Evolutionary conservation across 768 basidiomycete species (phyloP).

Genomic region (Rhodotorula toruloides): DNA sequence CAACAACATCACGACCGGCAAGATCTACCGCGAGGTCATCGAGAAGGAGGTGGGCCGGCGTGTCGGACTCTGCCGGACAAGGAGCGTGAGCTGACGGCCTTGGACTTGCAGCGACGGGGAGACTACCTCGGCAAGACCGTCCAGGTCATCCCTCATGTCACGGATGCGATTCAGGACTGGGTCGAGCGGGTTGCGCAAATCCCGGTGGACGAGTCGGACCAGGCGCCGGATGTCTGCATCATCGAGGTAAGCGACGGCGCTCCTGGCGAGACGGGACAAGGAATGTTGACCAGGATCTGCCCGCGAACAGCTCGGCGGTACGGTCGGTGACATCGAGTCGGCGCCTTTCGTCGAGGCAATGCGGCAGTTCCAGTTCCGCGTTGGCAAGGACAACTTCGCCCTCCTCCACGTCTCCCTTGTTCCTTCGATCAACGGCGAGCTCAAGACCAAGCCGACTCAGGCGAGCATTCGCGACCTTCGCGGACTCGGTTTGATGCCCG

Average conservation of each 20-base stretch:
- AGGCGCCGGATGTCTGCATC: slow-evolving; percentile 93
- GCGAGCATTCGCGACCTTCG: slow-evolving; percentile 90
- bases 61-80: too few species aligned
- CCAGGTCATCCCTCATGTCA: slow-evolving; percentile 93
- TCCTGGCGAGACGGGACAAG: too few species aligned
- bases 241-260: slow-evolving; percentile 84
- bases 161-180: slow-evolving; percentile 97
- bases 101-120: slow-evolving; percentile 47
- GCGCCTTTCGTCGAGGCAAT: slow-evolving; percentile 97
- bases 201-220: slow-evolving; percentile 87
- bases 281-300: too few species aligned
- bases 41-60: slow-evolving; percentile 85
- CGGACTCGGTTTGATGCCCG: slow-evolving; percentile 85
- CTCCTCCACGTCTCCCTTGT: slow-evolving; percentile 94
- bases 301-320: slow-evolving; percentile 96
- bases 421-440: slow-evolving; percentile 97
- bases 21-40: slow-evolving; percentile 94
- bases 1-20: slow-evolving; percentile 98
- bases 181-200: slow-evolving; percentile 89
- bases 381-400: slow-evolving; percentile 92
- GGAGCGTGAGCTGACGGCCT: too few species aligned
- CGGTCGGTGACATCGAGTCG: slow-evolving; percentile 97
- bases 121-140: slow-evolving; percentile 93
- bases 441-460: slow-evolving; percentile 98
- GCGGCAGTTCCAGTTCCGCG: slow-evolving; percentile 99